Percentiles rank a stretch among this genome's conserved stretches.
These are phyloP conservation scores for Aspergillus incahuasiensis DNA, from an alignment of 495 filamentous ascomycete genomes.

Conservation along the genomic window DNA sequence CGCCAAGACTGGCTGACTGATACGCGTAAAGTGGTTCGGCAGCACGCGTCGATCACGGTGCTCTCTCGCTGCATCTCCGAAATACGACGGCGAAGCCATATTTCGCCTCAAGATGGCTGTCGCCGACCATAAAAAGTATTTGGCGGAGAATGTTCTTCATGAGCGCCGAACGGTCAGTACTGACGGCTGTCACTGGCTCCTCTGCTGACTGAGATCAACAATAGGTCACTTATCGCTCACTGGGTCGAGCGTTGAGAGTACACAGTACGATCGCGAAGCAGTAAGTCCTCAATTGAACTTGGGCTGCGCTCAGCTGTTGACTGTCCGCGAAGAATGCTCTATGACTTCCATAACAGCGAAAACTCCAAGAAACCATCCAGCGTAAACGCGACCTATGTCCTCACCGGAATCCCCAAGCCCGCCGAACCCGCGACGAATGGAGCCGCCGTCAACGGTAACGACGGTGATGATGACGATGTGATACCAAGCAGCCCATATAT, in stretches of 20 bases:
- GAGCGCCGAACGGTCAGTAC: slow-evolving; percentile 66
- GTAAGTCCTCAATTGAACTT: slow-evolving; percentile 39
- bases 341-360: slow-evolving; percentile 77
- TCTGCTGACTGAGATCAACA: background rate
- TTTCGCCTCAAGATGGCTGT: slow-evolving; percentile 40
- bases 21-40: slow-evolving; percentile 47
- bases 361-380: slow-evolving; percentile 69
- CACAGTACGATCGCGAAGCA: slow-evolving; percentile 82
- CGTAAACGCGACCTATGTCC: slow-evolving; percentile 82
- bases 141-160: slow-evolving; percentile 70
- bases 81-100: background rate
- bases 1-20: slow-evolving; percentile 45
- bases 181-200: background rate
- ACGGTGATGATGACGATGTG: slow-evolving; percentile 61
- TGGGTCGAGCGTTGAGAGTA: slow-evolving; percentile 74
- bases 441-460: slow-evolving; percentile 22
- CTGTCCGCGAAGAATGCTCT: slow-evolving; percentile 64
- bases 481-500: slow-evolving; percentile 69
- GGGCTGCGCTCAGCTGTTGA: background rate
- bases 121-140: slow-evolving; percentile 60
- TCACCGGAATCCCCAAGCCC: slow-evolving; percentile 57
- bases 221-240: slow-evolving; percentile 78
- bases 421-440: slow-evolving; percentile 33
- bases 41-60: slow-evolving; percentile 29
- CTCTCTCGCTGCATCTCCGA: background rate